Conservation (phyloP, 2,329 filamentous ascomycete genomes). For the Didymella pomorum region DNA sequence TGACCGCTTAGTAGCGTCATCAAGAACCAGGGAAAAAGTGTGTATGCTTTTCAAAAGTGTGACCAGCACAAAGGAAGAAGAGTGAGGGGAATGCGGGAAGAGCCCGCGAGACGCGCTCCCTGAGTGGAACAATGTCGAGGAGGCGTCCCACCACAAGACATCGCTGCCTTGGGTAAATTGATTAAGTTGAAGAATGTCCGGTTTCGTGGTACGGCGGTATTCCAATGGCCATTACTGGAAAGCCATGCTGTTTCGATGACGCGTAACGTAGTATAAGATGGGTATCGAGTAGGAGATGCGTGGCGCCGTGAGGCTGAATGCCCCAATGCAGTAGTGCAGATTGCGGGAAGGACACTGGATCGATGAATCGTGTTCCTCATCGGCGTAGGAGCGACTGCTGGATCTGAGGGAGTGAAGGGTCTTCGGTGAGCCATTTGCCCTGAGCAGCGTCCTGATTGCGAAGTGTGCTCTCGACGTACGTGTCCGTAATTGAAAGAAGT, state of each 20-base stretch:
- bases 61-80: slow-evolving; percentile 17
- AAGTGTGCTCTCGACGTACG: slow-evolving; percentile 63
- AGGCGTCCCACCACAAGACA: slow-evolving; percentile 16
- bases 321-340: slow-evolving; percentile 16
- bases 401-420: slow-evolving; percentile 64
- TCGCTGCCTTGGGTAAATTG: slow-evolving; percentile 11
- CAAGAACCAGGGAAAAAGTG: slow-evolving; percentile 8
- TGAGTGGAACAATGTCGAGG: slow-evolving; percentile 3
- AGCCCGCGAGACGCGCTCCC: slow-evolving; percentile 15
- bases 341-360: slow-evolving; percentile 13
- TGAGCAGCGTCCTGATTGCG: slow-evolving; percentile 63
- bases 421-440: slow-evolving; percentile 69
- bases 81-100: slow-evolving; percentile 1
- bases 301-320: slow-evolving; percentile 20
- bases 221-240: background rate
- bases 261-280: slow-evolving; percentile 23
- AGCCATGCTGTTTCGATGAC: slow-evolving; percentile 17
- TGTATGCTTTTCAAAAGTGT: slow-evolving; percentile 19
- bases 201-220: background rate
- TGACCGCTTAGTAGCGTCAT: slow-evolving; percentile 11
- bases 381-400: slow-evolving; percentile 50
- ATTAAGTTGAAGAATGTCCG: slow-evolving; percentile 5
- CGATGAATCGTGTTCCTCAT: slow-evolving; percentile 23
- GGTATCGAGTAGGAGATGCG: slow-evolving; percentile 31
- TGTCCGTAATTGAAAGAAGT: slow-evolving; percentile 64